Conservation (phyloP, 2,329 filamentous ascomycete genomes). For the Neonectria neomacrospora region DNA sequence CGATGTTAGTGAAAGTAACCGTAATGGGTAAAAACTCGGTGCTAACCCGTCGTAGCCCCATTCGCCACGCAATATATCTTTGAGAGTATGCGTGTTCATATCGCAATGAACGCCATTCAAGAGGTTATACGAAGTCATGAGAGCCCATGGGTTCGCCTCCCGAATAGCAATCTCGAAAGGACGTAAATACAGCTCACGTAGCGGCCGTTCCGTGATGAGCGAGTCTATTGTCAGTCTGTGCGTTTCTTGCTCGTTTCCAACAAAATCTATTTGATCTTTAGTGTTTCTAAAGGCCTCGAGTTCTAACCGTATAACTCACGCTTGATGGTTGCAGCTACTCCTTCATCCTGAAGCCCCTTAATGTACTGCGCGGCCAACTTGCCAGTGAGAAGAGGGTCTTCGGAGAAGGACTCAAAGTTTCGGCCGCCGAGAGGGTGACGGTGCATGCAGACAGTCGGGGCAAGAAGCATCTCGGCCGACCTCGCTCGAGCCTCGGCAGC, state of each 20-base stretch:
- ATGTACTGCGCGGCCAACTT: constrained; percentile 78
- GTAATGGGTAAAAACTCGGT: neutral
- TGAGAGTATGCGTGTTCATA: constrained; percentile 65
- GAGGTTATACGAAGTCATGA: constrained; percentile 77
- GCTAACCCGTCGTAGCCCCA: constrained; percentile 70
- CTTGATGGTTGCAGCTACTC: constrained; percentile 82
- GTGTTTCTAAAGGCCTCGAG: neutral
- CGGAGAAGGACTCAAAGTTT: constrained; percentile 88
- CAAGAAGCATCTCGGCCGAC: constrained; percentile 78
- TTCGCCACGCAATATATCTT: constrained; percentile 67
- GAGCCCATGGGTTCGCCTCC: constrained; percentile 74
- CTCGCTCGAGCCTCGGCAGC: constrained; percentile 78
- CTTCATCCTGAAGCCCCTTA: constrained; percentile 77
- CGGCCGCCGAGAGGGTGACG: constrained; percentile 84
- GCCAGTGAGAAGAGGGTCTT: constrained; percentile 82
- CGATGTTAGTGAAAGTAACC: constrained; percentile 20
- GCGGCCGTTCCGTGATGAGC: constrained; percentile 70
- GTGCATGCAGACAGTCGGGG: constrained; percentile 84
- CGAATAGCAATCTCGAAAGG: constrained; percentile 79
- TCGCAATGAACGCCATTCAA: constrained; percentile 70
- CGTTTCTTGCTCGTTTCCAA: constrained; percentile 80
- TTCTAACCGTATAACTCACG: constrained; percentile 56
- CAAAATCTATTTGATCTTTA: constrained; percentile 61
- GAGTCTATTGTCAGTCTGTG: constrained; percentile 66
- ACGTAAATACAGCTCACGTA: constrained; percentile 78